Conservation (phyloP, 192 early-diverging fungal species). For the Coemansia sp. region DNA sequence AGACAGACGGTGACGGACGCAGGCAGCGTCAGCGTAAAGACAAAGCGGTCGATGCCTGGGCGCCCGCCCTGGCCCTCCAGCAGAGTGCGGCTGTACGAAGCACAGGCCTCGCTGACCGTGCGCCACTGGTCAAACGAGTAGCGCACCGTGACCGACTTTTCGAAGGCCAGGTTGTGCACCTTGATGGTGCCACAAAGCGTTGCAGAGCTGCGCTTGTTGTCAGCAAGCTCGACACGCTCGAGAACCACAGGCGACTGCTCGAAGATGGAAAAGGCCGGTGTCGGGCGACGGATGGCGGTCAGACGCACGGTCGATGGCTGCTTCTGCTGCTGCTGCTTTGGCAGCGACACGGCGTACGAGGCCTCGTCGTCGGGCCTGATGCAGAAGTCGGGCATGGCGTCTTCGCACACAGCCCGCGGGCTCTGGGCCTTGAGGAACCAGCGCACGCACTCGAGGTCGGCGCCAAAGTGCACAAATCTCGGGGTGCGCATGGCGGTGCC, state of each 20-base stretch:
- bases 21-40: constrained; percentile 63
- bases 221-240: constrained; percentile 56
- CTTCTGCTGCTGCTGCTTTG: not conserved
- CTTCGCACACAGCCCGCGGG: constrained; percentile 55
- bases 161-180: constrained; percentile 84
- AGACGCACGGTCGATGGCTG: constrained; percentile 33
- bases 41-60: constrained; percentile 69
- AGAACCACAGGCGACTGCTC: constrained; percentile 58
- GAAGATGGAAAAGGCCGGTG: constrained; percentile 45
- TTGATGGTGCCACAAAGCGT: constrained; percentile 65
- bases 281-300: constrained; percentile 39
- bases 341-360: not conserved
- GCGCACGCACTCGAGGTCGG: constrained; percentile 68
- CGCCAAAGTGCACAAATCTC: constrained; percentile 68
- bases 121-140: constrained; percentile 85
- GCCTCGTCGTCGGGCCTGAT: constrained; percentile 26
- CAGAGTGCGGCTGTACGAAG: constrained; percentile 63
- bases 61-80: constrained; percentile 39
- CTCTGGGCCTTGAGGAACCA: constrained; percentile 71
- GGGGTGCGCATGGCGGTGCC: constrained; percentile 32
- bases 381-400: constrained; percentile 32
- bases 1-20: constrained; percentile 29
- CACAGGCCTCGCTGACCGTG: constrained; percentile 64
- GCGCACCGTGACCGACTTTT: constrained; percentile 77
- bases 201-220: constrained; percentile 51